Base-by-base conservation (phyloP, 495 filamentous ascomycete genomes). In the Neurospora africana region DNA sequence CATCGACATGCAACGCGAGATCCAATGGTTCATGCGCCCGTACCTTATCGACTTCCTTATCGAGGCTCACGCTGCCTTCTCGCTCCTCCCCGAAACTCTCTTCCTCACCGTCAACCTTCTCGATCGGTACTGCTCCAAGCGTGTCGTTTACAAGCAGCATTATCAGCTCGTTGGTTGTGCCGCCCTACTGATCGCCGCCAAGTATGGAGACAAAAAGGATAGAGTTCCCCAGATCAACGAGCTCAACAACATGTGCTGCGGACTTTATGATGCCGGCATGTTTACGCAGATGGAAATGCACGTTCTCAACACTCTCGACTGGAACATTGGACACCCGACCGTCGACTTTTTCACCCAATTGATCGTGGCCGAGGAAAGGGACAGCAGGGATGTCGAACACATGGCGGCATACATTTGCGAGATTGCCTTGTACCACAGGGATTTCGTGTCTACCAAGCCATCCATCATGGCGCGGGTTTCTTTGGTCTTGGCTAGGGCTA, bases 281-380 rank as follows among this genome's bases (percentile, higher is more conserved):
- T 99, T 99, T 83, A 94, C 92, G 19, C 95, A 99, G 82, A 98
- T 99, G 96, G 95, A 99, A 81, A 98, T 97, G 95, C 95, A 99
- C 81, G 95, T 99, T 11, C 86, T 99, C 75, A 94, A 97, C 82
- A 98, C 95, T n/a, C 86, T 99, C 72, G 91, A 92, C 73, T 99
- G 96, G 96, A 89, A 90, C 75, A 91, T 99, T 75, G 95, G 95
- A 47, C 94, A 97, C 84, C 94, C 95, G 1, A 98, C 95, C 38
- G 92, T 97, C 70, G 94, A 98, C 79, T 91, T 88, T 78, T 99
- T 98, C 82, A 86, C 97, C 47, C 90, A 97, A 75, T 79, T 97
- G 72, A 88, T 89, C 35, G 82, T 92, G 40, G 83, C 84, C 35
- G 84, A 87, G 74, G 88, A 91, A 71, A 82, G 91, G 74, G 91